These are phyloP conservation scores for Colletotrichum limetticola DNA, from an alignment of 2,329 filamentous ascomycete species.

Conservation along the genomic window DNA sequence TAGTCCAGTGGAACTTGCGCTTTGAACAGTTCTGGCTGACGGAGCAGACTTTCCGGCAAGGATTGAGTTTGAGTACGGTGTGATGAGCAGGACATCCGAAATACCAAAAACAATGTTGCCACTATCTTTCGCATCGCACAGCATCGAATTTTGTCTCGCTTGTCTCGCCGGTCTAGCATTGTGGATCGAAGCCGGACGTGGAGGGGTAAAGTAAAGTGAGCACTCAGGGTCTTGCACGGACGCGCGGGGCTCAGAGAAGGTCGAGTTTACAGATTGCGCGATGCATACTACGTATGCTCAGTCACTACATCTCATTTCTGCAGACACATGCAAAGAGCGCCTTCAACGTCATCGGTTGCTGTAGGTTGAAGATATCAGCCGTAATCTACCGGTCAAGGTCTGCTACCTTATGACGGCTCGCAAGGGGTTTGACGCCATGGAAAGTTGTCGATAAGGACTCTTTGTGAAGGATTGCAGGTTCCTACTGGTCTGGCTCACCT, in stretches of 20 bases:
- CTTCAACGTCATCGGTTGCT: conserved; percentile 18
- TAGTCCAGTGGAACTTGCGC: not conserved
- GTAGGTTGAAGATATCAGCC: not conserved
- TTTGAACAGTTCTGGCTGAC: not conserved
- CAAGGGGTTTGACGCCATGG: not conserved
- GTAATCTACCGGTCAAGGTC: not conserved
- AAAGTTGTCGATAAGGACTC: not conserved
- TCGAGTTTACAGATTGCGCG: not conserved
- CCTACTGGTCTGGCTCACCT: not conserved
- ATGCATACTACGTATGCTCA: not conserved
- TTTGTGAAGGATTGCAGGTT: not conserved
- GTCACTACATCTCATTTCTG: not conserved
- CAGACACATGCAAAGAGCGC: not conserved
- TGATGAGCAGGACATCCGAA: not conserved
- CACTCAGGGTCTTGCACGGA: not conserved
- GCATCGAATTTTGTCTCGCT: not conserved
- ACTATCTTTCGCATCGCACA: conserved; percentile 27
- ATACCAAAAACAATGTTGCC: not conserved
- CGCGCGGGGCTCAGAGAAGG: not conserved
- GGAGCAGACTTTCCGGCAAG: conserved; percentile 17
- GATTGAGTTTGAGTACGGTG: not conserved
- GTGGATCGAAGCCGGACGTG: not conserved
- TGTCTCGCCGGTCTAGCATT: not conserved
- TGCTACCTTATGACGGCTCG: not conserved
- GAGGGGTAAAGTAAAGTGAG: not conserved